These are phyloP conservation scores for Panicum hallii DNA, from an alignment of 202 grass and related monocot genomes.

Conservation along the genomic window DNA sequence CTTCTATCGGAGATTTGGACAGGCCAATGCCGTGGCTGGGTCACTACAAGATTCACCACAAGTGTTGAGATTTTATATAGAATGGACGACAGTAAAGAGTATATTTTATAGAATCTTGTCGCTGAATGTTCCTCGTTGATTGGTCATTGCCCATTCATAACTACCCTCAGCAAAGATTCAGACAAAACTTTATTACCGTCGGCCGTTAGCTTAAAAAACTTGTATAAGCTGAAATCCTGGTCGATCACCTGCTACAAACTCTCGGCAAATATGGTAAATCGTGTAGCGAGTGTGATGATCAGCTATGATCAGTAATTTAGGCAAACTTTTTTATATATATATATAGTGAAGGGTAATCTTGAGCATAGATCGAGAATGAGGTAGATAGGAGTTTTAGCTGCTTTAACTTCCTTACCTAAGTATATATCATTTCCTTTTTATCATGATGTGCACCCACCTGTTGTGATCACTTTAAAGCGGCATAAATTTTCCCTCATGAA, in stretches of 20 bases:
- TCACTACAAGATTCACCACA: too few species aligned
- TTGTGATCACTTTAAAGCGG: constrained; percentile 36
- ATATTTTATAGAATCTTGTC: too few species aligned
- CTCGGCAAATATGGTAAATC: too few species aligned
- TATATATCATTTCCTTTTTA: constrained; percentile 33
- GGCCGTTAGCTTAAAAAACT: too few species aligned
- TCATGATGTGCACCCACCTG: constrained; percentile 17
- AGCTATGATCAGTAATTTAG: background rate
- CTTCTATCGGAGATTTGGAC: background rate
- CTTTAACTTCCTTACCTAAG: constrained; percentile 44
- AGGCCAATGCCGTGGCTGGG: background rate
- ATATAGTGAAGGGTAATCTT: background rate
- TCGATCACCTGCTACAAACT: too few species aligned
- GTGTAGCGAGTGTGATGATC: background rate
- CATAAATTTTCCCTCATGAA: constrained; percentile 20
- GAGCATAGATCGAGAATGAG: background rate
- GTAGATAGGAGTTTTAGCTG: constrained; percentile 16
- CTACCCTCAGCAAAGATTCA: too few species aligned
- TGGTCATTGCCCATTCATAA: too few species aligned
- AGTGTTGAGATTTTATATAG: too few species aligned
- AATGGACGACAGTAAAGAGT: too few species aligned
- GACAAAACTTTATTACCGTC: too few species aligned
- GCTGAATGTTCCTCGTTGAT: too few species aligned
- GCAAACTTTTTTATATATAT: background rate
- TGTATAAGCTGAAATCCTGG: too few species aligned